phyloP scores from a whole-genome alignment of 2,329 filamentous ascomycete genomes.

The Eurotiales sp. region DNA sequence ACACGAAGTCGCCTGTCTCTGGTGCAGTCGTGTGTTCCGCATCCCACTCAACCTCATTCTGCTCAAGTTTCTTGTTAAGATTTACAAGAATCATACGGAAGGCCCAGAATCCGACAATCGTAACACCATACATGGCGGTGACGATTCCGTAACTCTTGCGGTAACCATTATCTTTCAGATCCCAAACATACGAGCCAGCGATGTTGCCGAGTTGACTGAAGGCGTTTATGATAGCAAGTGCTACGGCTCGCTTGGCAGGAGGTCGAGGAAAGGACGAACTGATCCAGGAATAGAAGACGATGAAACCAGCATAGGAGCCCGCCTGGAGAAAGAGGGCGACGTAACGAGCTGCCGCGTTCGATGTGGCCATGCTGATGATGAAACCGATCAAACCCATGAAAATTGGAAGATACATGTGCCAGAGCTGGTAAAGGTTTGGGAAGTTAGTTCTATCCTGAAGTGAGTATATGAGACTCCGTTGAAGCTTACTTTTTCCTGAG shows the following conservation, averaged over 20 bases:
- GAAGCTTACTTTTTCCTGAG: no score
- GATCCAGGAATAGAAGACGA: no score
- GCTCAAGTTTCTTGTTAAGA: constrained; percentile 17
- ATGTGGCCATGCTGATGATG: constrained; percentile 65
- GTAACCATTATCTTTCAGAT: no score
- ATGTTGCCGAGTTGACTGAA: constrained; percentile 52
- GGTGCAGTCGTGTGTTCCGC: neutral
- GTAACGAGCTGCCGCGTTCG: constrained; percentile 59
- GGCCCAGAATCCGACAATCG: constrained; percentile 16
- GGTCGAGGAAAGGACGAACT: constrained; percentile 58
- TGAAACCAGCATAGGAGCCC: no score
- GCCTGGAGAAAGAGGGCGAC: no score
- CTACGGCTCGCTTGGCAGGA: constrained; percentile 69
- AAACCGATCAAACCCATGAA: constrained; percentile 61
- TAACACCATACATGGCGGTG: constrained; percentile 16
- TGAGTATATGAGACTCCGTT: no score
- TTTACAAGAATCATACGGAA: constrained; percentile 17
- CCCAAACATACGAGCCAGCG: no score
- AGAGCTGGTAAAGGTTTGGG: no score
- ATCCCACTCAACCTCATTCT: constrained; percentile 15
- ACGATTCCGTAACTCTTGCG: constrained; percentile 14
- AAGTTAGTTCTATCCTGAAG: no score
- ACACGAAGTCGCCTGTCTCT: neutral
- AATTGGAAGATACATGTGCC: constrained; percentile 62
- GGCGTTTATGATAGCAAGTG: constrained; percentile 72